Evolutionary conservation across 768 basidiomycete species (phyloP), one percentile per base, ranked within the genome.

Genomic region (Boletus sp.): DNA sequence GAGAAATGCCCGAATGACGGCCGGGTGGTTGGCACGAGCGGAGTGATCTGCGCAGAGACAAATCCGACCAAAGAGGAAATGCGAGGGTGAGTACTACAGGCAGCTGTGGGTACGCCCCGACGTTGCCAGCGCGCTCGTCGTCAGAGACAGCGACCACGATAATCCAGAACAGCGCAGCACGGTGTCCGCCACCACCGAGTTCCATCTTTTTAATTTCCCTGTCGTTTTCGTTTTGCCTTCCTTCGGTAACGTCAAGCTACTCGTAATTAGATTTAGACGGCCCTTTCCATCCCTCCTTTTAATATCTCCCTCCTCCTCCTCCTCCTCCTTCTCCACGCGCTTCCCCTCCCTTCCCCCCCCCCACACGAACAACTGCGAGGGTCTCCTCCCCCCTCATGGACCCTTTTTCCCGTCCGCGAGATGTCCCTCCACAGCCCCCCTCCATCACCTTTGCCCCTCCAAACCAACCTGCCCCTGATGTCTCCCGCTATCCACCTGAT

Each of bases 351-450:
- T 30, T 49, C 13, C 53, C 27, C n/a, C 47, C 27, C n/a, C 47
- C 47, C 47, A 48, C 25, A 27, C 47, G 3, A 23, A 47, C 51
- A 32, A 11, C 37, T 30, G 15, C 43, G 59, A 27, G 43, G 25
- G 39, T 27, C 33, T 45, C 27, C n/a, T 52, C 35, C 37, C 25
- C 56, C 19, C 23, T 23, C 64, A 78, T 79, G 77, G 71, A 78
- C 59, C 65, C 67, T 51, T 70, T 61, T 42, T 23, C 71, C 51
- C 72, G 67, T 51, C 50, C 68, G 50, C 61, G 54, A 29, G 60
- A 65, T 2, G 25, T 27, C 21, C 56, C 60, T 33, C 44, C 39
- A 19, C 62, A 62, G 25, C 48, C 51, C 11, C 53, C 64, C 3
- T 47, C 66, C 50, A 58, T 71, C 55, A 48, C 64, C 11, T 65